These are phyloP conservation scores for Solanum pennellii DNA, from an alignment of 257 asterid genomes.

Conservation along the genomic window DNA sequence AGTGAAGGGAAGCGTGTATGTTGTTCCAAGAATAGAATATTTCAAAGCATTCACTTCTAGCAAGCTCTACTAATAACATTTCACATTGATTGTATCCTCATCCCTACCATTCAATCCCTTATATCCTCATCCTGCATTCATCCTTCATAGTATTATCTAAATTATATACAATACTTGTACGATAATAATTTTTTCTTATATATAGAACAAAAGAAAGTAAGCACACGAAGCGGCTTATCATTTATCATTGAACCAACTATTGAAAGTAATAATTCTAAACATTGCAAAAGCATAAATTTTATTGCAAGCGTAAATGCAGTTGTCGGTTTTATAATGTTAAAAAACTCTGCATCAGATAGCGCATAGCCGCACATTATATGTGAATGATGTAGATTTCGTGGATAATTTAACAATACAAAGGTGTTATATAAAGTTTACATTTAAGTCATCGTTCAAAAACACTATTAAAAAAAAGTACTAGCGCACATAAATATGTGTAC, in stretches of 20 bases:
- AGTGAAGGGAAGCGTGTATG: too few species aligned
- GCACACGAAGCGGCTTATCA: background rate
- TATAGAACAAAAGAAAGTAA: background rate
- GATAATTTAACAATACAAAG: background rate
- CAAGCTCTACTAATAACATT: background rate
- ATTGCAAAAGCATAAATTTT: too few species aligned
- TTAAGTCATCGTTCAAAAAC: background rate
- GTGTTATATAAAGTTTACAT: background rate
- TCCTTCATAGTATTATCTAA: background rate
- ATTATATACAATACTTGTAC: background rate
- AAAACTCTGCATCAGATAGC: background rate
- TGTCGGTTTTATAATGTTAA: background rate
- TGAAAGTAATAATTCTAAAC: background rate
- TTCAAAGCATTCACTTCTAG: too few species aligned
- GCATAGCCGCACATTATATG: background rate
- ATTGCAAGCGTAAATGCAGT: background rate
- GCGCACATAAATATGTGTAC: background rate
- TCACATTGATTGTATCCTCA: background rate
- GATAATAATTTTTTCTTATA: background rate
- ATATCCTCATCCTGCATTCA: too few species aligned
- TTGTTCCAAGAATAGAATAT: too few species aligned
- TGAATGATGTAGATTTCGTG: background rate
- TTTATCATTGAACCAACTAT: background rate
- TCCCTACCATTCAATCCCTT: too few species aligned
- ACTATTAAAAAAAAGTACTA: background rate